These are phyloP conservation scores for Rhodotorula graminis DNA, from an alignment of 768 basidiomycete species.

Conservation along the genomic window DNA sequence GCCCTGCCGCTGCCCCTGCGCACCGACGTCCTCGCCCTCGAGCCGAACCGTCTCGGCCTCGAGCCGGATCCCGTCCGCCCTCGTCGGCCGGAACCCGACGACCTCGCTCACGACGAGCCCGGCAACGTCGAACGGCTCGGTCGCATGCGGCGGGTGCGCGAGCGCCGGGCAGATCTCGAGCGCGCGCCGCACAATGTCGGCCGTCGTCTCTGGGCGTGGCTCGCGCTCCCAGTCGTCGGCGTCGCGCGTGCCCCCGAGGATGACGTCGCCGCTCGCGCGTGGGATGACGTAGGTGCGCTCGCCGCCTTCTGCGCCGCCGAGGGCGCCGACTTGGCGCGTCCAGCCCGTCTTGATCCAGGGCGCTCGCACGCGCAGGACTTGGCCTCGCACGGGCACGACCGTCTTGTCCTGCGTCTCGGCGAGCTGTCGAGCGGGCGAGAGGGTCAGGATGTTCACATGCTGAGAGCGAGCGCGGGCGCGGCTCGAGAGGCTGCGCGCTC, in stretches of 20 bases:
- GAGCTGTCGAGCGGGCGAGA: constrained; percentile 25
- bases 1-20: no score
- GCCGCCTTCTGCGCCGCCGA: constrained; percentile 43
- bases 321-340: constrained; percentile 40
- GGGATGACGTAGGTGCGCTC: constrained; percentile 48
- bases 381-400: constrained; percentile 46
- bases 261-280: constrained; percentile 45
- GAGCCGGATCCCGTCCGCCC: constrained; percentile 43
- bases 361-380: constrained; percentile 43
- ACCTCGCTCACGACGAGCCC: constrained; percentile 20
- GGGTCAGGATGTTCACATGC: no score
- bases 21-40: no score
- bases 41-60: constrained; percentile 24
- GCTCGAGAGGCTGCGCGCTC: no score
- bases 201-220: constrained; percentile 38
- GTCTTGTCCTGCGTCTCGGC: constrained; percentile 43
- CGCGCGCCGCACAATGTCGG: constrained; percentile 44
- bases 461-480: no score
- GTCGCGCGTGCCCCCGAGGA: constrained; percentile 48
- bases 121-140: neutral
- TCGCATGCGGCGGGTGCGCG: constrained; percentile 28
- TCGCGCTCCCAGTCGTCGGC: constrained; percentile 44
- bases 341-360: constrained; percentile 45
- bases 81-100: constrained; percentile 43
- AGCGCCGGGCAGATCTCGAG: constrained; percentile 45